These are phyloP conservation scores for Pascua guehoae DNA, from an alignment of 1,284 basidiomycete genomes.

Conservation along the genomic window DNA sequence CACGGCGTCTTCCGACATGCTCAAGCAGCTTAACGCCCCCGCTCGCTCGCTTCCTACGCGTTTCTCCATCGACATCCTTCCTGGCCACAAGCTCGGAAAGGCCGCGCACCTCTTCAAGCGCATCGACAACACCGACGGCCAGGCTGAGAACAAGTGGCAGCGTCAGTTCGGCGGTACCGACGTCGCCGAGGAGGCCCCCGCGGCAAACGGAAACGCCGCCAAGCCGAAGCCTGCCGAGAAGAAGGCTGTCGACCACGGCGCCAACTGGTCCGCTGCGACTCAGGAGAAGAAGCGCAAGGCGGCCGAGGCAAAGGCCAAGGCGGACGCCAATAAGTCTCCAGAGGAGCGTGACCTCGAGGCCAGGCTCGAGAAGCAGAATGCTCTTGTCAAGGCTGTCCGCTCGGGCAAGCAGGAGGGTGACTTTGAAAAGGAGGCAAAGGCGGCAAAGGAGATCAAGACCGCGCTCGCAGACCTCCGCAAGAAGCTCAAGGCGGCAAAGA, in stretches of 20 bases:
- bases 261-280: conserved; percentile 28
- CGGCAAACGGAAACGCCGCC: conserved; percentile 30
- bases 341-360: conserved; percentile 52
- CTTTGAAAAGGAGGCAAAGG: conserved; percentile 53
- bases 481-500: conserved; percentile 39
- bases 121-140: conserved; percentile 69
- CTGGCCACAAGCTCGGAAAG: conserved; percentile 79
- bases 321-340: conserved; percentile 42
- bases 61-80: conserved; percentile 73
- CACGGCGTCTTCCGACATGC: conserved; percentile 73
- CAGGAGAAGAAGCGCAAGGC: conserved; percentile 35
- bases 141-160: conserved; percentile 80
- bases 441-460: conserved; percentile 59
- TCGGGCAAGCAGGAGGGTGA: conserved; percentile 58
- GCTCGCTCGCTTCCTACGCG: conserved; percentile 67
- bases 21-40: conserved; percentile 86
- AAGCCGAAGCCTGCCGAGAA: conserved; percentile 25
- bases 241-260: conserved; percentile 36
- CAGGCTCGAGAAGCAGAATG: conserved; percentile 70
- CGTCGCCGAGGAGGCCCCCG: conserved; percentile 37
- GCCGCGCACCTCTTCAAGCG: conserved; percentile 90
- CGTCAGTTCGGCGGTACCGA: conserved; percentile 70
- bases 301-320: conserved; percentile 36
- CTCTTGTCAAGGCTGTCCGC: conserved; percentile 65
- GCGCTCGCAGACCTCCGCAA: conserved; percentile 58